phyloP scores from a whole-genome alignment of 352 stramenopile species.

The Pythium brachiatum region DNA sequence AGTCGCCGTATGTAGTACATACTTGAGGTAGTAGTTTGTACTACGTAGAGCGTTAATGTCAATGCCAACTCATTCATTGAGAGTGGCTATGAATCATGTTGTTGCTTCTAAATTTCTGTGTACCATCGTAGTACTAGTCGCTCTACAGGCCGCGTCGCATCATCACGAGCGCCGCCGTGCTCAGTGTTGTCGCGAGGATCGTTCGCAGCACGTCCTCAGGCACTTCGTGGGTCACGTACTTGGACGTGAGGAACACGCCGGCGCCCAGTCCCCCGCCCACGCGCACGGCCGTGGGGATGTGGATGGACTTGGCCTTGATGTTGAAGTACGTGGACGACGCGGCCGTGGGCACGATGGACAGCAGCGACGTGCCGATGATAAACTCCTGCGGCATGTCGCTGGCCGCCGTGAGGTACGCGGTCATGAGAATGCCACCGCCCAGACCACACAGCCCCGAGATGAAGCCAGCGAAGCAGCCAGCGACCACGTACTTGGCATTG shows the following conservation, averaged over 20 bases:
- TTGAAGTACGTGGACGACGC: constrained; percentile 83
- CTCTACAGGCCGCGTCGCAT: constrained; percentile 66
- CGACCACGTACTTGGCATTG: constrained; percentile 79
- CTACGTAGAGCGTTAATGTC: too few species aligned
- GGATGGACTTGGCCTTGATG: constrained; percentile 71
- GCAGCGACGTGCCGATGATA: constrained; percentile 83
- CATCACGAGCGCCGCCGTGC: constrained; percentile 73
- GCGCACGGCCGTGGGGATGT: constrained; percentile 64
- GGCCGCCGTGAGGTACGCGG: constrained; percentile 76
- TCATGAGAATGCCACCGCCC: constrained; percentile 85
- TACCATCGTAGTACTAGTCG: neutral
- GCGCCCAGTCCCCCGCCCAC: constrained; percentile 62
- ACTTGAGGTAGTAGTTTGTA: too few species aligned
- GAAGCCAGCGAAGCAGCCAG: constrained; percentile 71
- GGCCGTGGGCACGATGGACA: constrained; percentile 79
- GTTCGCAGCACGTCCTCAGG: constrained; percentile 70
- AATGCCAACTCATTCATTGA: too few species aligned
- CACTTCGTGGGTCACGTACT: constrained; percentile 79
- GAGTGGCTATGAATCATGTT: too few species aligned
- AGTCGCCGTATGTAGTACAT: too few species aligned
- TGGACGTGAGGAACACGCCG: constrained; percentile 76
- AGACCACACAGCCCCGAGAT: constrained; percentile 82
- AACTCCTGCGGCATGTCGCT: constrained; percentile 84
- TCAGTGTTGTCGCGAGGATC: constrained; percentile 69
- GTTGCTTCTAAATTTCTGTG: too few species aligned